These are phyloP conservation scores for Boletus patriciae DNA, from an alignment of 768 basidiomycete species.

Conservation along the genomic window DNA sequence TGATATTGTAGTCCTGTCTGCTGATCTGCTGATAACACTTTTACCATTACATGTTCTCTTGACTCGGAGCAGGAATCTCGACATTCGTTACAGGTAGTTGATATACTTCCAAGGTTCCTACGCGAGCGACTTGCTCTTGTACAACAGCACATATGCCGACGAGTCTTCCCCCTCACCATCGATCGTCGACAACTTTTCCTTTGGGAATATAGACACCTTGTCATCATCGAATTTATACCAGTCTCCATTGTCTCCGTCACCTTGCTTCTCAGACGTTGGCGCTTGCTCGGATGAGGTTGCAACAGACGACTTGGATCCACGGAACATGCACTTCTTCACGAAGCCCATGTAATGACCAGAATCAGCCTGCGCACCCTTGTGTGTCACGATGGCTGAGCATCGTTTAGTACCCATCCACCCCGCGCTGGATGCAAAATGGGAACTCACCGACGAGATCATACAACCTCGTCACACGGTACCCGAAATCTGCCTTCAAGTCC, in stretches of 20 bases:
- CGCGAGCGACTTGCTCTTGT: slow-evolving; percentile 59
- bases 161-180: slow-evolving; percentile 94
- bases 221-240: slow-evolving; percentile 99
- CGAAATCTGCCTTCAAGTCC: slow-evolving; percentile 64
- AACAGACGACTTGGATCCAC: slow-evolving; percentile 28
- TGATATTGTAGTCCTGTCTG: neutral
- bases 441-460: slow-evolving; percentile 90
- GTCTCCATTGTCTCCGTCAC: slow-evolving; percentile 66
- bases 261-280: slow-evolving; percentile 17
- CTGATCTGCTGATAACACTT: slow-evolving; percentile 9
- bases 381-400: slow-evolving; percentile 85
- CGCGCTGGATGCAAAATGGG: neutral
- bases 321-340: slow-evolving; percentile 76
- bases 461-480: slow-evolving; percentile 73
- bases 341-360: slow-evolving; percentile 95
- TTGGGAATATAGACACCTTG: slow-evolving; percentile 82
- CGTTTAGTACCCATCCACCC: neutral
- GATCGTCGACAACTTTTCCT: slow-evolving; percentile 78
- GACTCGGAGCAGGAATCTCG: slow-evolving; percentile 4
- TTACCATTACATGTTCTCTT: slow-evolving; percentile 14
- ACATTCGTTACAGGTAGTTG: slow-evolving; percentile 16
- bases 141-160: slow-evolving; percentile 85
- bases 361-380: slow-evolving; percentile 95
- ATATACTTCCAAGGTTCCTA: slow-evolving; percentile 22
- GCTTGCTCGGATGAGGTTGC: slow-evolving; percentile 5